Evolutionary conservation across 345 rosid genomes (phyloP).

Genomic region (Orychophragmus violaceus): DNA sequence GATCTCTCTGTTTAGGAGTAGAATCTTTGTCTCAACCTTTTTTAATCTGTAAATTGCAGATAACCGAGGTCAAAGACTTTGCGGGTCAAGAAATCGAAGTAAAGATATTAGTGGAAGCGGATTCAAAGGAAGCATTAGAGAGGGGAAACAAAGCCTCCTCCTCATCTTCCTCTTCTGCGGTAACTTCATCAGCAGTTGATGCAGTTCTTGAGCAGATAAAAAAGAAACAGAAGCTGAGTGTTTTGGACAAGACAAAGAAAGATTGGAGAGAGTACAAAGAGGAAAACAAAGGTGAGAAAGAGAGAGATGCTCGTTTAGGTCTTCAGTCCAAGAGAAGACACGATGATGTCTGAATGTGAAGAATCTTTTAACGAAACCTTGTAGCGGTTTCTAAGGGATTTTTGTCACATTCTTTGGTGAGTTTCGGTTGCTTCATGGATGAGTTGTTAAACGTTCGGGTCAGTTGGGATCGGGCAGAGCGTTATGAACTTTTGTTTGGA

Average conservation of each 20-base stretch:
- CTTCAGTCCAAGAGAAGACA: conserved; percentile 41
- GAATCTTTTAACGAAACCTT: background rate
- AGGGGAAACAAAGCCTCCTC: background rate
- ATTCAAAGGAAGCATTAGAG: background rate
- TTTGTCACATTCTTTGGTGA: background rate
- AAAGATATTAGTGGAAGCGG: background rate
- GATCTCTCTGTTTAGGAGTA: background rate
- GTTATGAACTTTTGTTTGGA: background rate
- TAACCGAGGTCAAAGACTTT: background rate
- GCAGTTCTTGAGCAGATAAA: conserved; percentile 76
- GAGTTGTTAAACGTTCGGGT: background rate
- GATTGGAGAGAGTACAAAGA: conserved; percentile 98
- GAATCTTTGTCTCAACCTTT: background rate
- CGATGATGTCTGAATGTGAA: conserved; percentile 8
- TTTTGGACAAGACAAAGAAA: conserved; percentile 51
- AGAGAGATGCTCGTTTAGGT: conserved; percentile 87
- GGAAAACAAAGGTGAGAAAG: conserved; percentile 65
- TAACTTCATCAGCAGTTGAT: background rate
- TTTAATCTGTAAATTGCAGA: background rate
- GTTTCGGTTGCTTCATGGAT: background rate
- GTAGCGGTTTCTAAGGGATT: background rate
- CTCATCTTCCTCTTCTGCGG: background rate
- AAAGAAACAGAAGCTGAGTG: conserved; percentile 89
- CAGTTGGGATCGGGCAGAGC: background rate
- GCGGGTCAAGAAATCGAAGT: background rate